Conservation (phyloP, 768 basidiomycete species). For the Xerocomellus chrysenteron region DNA sequence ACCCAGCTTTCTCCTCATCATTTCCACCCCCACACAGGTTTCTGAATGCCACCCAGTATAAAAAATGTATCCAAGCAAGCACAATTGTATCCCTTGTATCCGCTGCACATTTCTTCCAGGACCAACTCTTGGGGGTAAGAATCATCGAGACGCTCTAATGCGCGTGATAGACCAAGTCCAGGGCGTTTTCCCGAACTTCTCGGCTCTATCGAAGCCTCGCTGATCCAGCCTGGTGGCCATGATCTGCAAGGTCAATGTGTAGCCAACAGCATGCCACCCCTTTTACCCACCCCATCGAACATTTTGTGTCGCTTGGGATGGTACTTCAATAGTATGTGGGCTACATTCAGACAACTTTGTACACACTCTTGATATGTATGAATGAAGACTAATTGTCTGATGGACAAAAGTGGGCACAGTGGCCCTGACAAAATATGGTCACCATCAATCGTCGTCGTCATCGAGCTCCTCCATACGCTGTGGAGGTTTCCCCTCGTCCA, state of each 20-base stretch:
- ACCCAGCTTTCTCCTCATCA: not conserved
- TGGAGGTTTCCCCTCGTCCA: slow-evolving; percentile 37
- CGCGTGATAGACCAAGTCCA: too few relatives aligned
- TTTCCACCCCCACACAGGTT: slow-evolving; percentile 20
- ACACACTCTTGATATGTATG: slow-evolving; percentile 1
- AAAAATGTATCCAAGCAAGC: not conserved
- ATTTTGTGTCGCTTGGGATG: slow-evolving; percentile 23
- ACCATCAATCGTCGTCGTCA: slow-evolving; percentile 45
- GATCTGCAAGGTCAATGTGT: slow-evolving; percentile 58
- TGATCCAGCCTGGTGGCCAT: slow-evolving; percentile 37
- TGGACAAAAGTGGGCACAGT: not conserved
- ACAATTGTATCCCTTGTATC: slow-evolving; percentile 1
- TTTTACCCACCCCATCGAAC: slow-evolving; percentile 21
- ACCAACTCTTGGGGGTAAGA: not conserved
- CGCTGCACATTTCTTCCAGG: too few relatives aligned
- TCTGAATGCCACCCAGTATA: slow-evolving; percentile 12
- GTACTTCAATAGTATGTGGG: slow-evolving; percentile 14
- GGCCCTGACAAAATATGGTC: not conserved
- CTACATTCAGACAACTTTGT: slow-evolving; percentile 15
- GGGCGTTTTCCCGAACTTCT: not conserved
- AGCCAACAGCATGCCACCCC: slow-evolving; percentile 48
- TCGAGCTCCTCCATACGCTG: slow-evolving; percentile 37
- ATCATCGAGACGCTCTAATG: not conserved
- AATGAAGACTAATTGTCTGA: not conserved
- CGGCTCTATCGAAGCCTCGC: slow-evolving; percentile 62